phyloP scores from a whole-genome alignment of 768 basidiomycete genomes.

The Amanita fuliginea region DNA sequence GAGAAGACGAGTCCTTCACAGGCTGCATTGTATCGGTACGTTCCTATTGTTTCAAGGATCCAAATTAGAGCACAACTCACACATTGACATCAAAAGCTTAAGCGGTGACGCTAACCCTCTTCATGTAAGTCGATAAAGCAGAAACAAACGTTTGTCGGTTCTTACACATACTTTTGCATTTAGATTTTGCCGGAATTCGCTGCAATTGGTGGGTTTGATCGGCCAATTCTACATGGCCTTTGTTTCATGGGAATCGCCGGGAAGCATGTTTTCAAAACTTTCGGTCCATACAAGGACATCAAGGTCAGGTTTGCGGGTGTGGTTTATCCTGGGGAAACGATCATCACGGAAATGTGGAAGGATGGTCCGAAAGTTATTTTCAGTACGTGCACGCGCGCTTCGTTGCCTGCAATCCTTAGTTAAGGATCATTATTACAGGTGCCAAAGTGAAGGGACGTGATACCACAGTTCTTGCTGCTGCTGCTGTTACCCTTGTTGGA shows the following conservation, averaged over 20 bases:
- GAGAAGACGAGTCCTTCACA: constrained; percentile 78
- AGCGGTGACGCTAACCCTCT: constrained; percentile 91
- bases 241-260: constrained; percentile 90
- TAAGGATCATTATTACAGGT: constrained; percentile 34
- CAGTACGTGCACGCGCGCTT: constrained; percentile 34
- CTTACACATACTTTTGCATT: neutral
- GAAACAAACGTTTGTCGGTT: neutral
- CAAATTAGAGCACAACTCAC: neutral
- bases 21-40: constrained; percentile 85
- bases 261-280: constrained; percentile 85
- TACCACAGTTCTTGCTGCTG: constrained; percentile 59
- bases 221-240: constrained; percentile 81
- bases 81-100: constrained; percentile 32
- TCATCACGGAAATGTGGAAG: constrained; percentile 98
- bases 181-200: constrained; percentile 92
- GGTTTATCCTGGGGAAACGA: constrained; percentile 92
- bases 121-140: constrained; percentile 39
- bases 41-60: neutral
- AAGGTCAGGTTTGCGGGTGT: constrained; percentile 91
- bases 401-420: neutral
- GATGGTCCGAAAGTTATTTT: constrained; percentile 88
- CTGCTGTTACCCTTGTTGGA: constrained; percentile 65
- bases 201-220: constrained; percentile 88
- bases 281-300: constrained; percentile 82
- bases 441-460: constrained; percentile 85